Conservation (phyloP, 768 basidiomycete species). For the Leccinum obscurum region DNA sequence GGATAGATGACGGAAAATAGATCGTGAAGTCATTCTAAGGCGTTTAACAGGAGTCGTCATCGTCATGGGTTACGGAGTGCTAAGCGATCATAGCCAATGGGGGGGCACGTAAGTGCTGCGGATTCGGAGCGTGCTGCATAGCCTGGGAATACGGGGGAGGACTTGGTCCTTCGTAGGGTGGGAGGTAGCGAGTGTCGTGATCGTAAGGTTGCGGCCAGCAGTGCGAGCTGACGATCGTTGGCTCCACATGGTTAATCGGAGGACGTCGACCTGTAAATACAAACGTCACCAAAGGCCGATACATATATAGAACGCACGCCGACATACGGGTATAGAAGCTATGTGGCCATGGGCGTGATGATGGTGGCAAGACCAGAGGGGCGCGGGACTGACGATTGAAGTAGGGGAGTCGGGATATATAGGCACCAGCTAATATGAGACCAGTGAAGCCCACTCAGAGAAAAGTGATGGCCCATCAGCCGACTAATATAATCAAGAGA, state of each 20-base stretch:
- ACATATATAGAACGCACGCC: neutral
- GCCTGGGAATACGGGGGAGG: constrained; percentile 14
- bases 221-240: neutral
- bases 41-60: neutral
- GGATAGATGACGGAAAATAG: neutral
- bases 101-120: neutral
- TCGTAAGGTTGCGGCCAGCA: neutral
- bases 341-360: neutral
- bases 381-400: neutral
- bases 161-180: constrained; percentile 12
- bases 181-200: neutral
- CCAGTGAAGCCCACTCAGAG: constrained; percentile 14
- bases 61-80: neutral
- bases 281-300: neutral
- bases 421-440: constrained; percentile 8
- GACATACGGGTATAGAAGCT: neutral
- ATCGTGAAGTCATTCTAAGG: neutral
- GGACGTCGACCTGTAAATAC: neutral
- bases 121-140: neutral
- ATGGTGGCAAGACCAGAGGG: neutral
- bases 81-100: constrained; percentile 1
- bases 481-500: neutral
- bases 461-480: neutral
- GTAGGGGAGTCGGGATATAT: constrained; percentile 3
- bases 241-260: constrained; percentile 7